phyloP scores from a whole-genome alignment of 768 basidiomycete genomes.

The Boletus rex-veris region DNA sequence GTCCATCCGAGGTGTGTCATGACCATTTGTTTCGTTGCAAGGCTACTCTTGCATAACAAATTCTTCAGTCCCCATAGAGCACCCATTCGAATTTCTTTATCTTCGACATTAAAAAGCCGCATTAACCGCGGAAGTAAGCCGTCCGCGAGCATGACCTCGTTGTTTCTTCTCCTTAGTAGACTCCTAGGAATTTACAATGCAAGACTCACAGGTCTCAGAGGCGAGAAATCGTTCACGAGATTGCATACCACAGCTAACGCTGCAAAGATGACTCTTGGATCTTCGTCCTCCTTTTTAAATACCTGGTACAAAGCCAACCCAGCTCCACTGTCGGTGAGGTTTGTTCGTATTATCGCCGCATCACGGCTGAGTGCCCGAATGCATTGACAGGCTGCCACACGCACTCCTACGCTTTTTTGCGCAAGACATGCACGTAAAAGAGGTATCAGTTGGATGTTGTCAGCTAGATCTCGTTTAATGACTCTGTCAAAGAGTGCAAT shows the following conservation, averaged over 20 bases:
- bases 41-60: constrained; percentile 58
- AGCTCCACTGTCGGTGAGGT: constrained; percentile 77
- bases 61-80: constrained; percentile 90
- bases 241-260: constrained; percentile 80
- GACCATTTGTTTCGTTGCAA: constrained; percentile 59
- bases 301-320: constrained; percentile 68
- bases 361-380: constrained; percentile 76
- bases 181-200: not conserved
- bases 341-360: constrained; percentile 78
- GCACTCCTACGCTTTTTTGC: constrained; percentile 67
- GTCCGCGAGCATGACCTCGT: constrained; percentile 61
- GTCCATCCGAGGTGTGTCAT: constrained; percentile 71
- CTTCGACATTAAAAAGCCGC: constrained; percentile 49
- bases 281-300: constrained; percentile 55
- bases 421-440: constrained; percentile 52
- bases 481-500: constrained; percentile 72
- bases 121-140: constrained; percentile 66
- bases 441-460: constrained; percentile 52
- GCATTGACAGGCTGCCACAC: constrained; percentile 86
- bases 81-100: constrained; percentile 59
- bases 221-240: constrained; percentile 83
- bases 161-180: constrained; percentile 1
- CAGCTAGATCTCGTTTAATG: constrained; percentile 65
- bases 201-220: constrained; percentile 60
- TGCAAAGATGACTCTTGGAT: constrained; percentile 65